phyloP scores from a whole-genome alignment of 2,329 filamentous ascomycete genomes.

The Knoxdaviesia proteae region DNA sequence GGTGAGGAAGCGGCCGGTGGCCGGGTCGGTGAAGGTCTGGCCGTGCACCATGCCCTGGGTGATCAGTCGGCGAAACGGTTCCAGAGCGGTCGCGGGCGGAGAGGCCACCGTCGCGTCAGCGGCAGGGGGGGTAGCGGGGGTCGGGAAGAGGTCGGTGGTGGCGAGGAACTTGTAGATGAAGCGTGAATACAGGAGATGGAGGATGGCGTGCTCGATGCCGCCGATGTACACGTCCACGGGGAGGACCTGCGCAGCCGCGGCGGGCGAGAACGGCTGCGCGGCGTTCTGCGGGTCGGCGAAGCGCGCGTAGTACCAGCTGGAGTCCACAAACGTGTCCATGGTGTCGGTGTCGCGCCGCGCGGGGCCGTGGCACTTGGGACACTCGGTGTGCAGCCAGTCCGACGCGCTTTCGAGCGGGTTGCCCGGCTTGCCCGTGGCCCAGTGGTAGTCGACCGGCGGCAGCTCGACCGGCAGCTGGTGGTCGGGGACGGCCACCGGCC shows the following conservation, averaged over 20 bases:
- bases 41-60: conserved; percentile 91
- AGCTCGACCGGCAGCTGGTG: conserved; percentile 58
- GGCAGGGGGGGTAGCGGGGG: conserved; percentile 11
- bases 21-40: conserved; percentile 57
- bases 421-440: conserved; percentile 46
- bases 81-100: conserved; percentile 21
- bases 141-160: conserved; percentile 26
- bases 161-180: conserved; percentile 80
- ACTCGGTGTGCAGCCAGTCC: conserved; percentile 55
- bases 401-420: conserved; percentile 55
- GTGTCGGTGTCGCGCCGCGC: conserved; percentile 78
- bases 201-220: conserved; percentile 75
- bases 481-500: conserved; percentile 57
- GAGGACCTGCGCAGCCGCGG: conserved; percentile 30
- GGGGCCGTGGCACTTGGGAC: conserved; percentile 48
- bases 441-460: conserved; percentile 47
- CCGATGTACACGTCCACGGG: conserved; percentile 81
- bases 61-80: conserved; percentile 67
- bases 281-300: conserved; percentile 53
- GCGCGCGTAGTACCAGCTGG: conserved; percentile 80
- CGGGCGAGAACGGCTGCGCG: conserved; percentile 37
- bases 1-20: conserved; percentile 54
- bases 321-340: conserved; percentile 93
- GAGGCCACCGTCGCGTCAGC: conserved; percentile 12
- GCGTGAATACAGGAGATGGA: conserved; percentile 72